Evolutionary conservation across 257 asterid genomes (phyloP).

Genomic region (Cordia subcordata): DNA sequence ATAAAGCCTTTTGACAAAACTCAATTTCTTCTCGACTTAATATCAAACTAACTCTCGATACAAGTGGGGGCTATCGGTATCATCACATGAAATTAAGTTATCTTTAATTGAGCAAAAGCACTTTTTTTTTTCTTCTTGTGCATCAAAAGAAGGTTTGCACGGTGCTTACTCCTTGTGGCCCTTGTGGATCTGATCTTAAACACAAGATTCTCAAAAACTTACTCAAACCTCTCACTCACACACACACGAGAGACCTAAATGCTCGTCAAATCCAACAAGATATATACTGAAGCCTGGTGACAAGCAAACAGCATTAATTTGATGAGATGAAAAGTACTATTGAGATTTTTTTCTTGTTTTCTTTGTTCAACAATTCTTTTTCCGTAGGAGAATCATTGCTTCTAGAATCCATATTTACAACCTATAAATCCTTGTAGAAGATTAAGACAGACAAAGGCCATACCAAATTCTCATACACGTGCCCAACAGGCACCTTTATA

Average conservation of each 20-base stretch:
- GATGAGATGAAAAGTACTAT: no score
- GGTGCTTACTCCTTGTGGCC: background rate
- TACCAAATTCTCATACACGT: background rate
- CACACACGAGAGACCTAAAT: background rate
- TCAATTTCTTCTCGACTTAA: no score
- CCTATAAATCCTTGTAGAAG: background rate
- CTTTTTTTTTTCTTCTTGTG: conserved; percentile 11
- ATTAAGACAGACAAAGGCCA: background rate
- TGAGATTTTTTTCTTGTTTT: conserved; percentile 2
- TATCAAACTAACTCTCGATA: no score
- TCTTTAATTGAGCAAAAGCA: background rate
- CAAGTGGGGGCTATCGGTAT: conserved; percentile 1
- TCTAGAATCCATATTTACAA: background rate
- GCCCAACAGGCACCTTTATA: background rate
- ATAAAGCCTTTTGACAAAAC: no score
- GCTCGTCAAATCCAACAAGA: conserved; percentile 4
- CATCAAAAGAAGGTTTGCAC: background rate
- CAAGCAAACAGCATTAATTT: no score
- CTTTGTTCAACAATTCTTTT: background rate
- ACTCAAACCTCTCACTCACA: no score
- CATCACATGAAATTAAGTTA: conserved; percentile 7
- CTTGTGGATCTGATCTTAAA: conserved; percentile 12
- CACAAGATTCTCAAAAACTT: conserved; percentile 11
- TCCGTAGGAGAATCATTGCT: conserved; percentile 3
- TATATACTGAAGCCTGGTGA: conserved; percentile 8